Percentiles rank a stretch among this genome's conserved stretches.
These are phyloP conservation scores for Kappamyces sp. DNA, from an alignment of 192 early-diverging fungal genomes.

Conservation along the genomic window DNA sequence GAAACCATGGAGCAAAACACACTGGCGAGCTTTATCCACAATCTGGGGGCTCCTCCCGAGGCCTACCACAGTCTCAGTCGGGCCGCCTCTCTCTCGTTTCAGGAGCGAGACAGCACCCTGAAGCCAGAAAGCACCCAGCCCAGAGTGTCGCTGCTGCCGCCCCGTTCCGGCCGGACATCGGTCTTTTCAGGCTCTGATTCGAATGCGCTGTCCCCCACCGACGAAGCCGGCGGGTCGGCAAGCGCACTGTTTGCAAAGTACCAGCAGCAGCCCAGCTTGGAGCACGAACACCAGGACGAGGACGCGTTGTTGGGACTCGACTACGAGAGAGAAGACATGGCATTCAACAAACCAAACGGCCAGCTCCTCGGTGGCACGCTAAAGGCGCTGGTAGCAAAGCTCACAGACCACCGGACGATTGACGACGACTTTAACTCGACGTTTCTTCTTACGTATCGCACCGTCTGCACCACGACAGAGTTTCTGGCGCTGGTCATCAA, in stretches of 20 bases:
- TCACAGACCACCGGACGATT: slow-evolving; percentile 62
- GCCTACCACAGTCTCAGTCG: background rate
- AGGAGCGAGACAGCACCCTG: background rate
- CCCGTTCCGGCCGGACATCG: too few relatives aligned
- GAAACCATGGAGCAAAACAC: slow-evolving; percentile 45
- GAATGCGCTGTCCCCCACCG: too few relatives aligned
- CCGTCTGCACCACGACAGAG: slow-evolving; percentile 75
- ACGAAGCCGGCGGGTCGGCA: too few relatives aligned
- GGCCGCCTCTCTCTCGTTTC: background rate
- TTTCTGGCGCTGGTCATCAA: slow-evolving; percentile 68
- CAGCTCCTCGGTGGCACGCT: slow-evolving; percentile 68
- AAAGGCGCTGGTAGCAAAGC: slow-evolving; percentile 60
- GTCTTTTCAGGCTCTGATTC: too few relatives aligned
- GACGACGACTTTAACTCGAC: slow-evolving; percentile 80
- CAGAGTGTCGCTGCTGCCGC: background rate
- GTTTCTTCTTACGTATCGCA: slow-evolving; percentile 92
- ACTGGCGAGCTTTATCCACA: background rate
- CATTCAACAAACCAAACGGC: slow-evolving; percentile 57
- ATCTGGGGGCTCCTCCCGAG: background rate
- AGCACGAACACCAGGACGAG: slow-evolving; percentile 10
- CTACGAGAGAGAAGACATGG: slow-evolving; percentile 49
- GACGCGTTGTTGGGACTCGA: slow-evolving; percentile 54
- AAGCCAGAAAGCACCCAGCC: background rate
- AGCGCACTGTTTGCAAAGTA: background rate
- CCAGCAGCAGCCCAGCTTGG: background rate